phyloP scores from a whole-genome alignment of 139 green algal species.

The Edaphochlamys debaryana region DNA sequence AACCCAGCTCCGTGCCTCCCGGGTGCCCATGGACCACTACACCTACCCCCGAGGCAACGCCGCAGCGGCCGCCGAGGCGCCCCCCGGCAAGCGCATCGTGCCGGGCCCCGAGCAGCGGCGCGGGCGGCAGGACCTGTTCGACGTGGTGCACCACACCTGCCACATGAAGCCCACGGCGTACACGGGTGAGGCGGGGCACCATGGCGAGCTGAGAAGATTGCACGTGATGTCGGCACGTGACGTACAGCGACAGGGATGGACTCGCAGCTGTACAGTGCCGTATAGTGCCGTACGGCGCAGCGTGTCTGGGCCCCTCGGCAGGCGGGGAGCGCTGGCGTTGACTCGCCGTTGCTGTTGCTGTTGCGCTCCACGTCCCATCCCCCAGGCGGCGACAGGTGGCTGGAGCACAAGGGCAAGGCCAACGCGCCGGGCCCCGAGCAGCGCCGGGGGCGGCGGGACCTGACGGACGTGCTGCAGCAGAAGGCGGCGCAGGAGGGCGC shows the following conservation, averaged over 20 bases:
- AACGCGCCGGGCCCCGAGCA: constrained; percentile 39
- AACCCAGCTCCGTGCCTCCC: constrained; percentile 20
- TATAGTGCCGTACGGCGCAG: too few relatives aligned
- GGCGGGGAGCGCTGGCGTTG: too few relatives aligned
- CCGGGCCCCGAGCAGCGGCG: constrained; percentile 56
- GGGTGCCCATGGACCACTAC: constrained; percentile 63
- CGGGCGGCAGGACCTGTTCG: constrained; percentile 52
- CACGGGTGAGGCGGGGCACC: constrained; percentile 6
- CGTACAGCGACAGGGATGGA: not conserved
- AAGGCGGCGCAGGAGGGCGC: not conserved
- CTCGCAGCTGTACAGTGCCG: not conserved
- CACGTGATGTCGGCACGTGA: too few relatives aligned
- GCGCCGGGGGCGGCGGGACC: constrained; percentile 42
- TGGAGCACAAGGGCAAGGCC: constrained; percentile 54
- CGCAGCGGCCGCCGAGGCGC: constrained; percentile 31
- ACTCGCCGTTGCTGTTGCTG: too few relatives aligned
- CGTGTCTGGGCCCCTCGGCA: too few relatives aligned
- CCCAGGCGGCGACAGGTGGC: constrained; percentile 49
- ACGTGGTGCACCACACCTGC: constrained; percentile 53
- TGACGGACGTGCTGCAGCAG: constrained; percentile 57
- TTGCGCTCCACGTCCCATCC: too few relatives aligned
- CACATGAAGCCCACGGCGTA: not conserved
- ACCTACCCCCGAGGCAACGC: constrained; percentile 38
- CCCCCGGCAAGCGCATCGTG: constrained; percentile 33
- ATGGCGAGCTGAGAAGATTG: too few relatives aligned